Percentiles rank a stretch among this genome's conserved stretches.
Evolutionary conservation across 805 yeast genomes (phyloP).

Genomic region (Saccharomycopsis amapae): DNA sequence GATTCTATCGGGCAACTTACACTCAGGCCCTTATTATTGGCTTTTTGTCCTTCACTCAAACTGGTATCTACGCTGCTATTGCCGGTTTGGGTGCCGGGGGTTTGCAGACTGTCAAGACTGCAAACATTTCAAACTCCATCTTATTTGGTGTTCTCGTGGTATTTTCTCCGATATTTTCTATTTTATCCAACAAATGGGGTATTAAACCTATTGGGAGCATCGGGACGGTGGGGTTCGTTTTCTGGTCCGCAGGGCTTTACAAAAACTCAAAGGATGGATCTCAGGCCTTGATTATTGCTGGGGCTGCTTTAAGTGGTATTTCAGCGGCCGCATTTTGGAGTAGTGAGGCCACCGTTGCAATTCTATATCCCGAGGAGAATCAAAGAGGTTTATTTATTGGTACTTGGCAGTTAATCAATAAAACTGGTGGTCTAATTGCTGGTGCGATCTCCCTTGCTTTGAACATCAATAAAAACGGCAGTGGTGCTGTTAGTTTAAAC

Average conservation of each 20-base stretch:
- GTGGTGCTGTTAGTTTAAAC: no score
- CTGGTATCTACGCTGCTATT: constrained; percentile 25
- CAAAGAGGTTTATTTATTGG: constrained; percentile 27
- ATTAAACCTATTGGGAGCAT: constrained; percentile 21
- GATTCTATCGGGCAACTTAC: constrained; percentile 17
- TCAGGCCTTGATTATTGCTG: constrained; percentile 25
- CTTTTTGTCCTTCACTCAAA: constrained; percentile 25
- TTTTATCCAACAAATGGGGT: constrained; percentile 25
- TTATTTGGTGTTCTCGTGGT: constrained; percentile 25
- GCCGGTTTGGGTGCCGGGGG: constrained; percentile 27
- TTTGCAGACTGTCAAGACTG: constrained; percentile 20
- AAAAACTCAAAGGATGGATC: constrained; percentile 26
- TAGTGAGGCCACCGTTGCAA: constrained; percentile 27
- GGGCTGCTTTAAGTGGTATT: constrained; percentile 26
- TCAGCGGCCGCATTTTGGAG: constrained; percentile 27
- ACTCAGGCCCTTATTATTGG: constrained; percentile 24
- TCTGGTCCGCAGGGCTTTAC: constrained; percentile 27
- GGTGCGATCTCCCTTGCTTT: no score
- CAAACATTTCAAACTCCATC: constrained; percentile 22
- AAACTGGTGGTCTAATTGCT: constrained; percentile 26
- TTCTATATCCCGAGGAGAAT: constrained; percentile 26
- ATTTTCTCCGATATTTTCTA: constrained; percentile 23
- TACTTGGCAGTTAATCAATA: constrained; percentile 26
- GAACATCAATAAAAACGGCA: no score
- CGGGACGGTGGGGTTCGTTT: constrained; percentile 26